Percentiles rank a stretch among this genome's conserved stretches.
These are phyloP conservation scores for Mimosa pudica DNA, from an alignment of 306 rosid genomes.

Conservation along the genomic window DNA sequence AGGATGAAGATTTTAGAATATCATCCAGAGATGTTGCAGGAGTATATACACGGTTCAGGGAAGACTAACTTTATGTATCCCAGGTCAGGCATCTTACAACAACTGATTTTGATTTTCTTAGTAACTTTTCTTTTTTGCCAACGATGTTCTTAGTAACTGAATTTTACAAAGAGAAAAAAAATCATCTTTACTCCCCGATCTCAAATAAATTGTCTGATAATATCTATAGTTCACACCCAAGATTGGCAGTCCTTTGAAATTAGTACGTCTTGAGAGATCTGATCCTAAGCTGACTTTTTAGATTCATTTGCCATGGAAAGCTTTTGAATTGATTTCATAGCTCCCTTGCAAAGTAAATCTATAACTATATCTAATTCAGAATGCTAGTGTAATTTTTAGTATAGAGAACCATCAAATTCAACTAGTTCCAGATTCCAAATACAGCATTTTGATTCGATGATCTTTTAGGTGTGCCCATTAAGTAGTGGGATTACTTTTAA, in stretches of 20 bases:
- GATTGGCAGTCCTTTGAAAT: neutral
- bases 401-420: neutral
- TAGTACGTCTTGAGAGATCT: neutral
- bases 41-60: conserved; percentile 57
- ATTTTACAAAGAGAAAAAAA: neutral
- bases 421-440: neutral
- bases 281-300: neutral
- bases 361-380: neutral
- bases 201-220: neutral
- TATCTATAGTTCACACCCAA: neutral
- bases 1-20: conserved; percentile 64
- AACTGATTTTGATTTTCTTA: neutral
- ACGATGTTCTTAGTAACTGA: neutral
- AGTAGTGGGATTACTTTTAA: neutral
- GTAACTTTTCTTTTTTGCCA: neutral
- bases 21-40: conserved; percentile 72
- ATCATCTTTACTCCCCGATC: neutral
- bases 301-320: neutral
- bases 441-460: neutral
- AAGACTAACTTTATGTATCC: conserved; percentile 64
- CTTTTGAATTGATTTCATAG: neutral
- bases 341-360: neutral
- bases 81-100: conserved; percentile 43
- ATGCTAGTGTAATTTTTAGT: neutral
- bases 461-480: neutral